Evolutionary conservation across 169 alveolate species (phyloP).

Genomic region (Plasmodium fragile): DNA sequence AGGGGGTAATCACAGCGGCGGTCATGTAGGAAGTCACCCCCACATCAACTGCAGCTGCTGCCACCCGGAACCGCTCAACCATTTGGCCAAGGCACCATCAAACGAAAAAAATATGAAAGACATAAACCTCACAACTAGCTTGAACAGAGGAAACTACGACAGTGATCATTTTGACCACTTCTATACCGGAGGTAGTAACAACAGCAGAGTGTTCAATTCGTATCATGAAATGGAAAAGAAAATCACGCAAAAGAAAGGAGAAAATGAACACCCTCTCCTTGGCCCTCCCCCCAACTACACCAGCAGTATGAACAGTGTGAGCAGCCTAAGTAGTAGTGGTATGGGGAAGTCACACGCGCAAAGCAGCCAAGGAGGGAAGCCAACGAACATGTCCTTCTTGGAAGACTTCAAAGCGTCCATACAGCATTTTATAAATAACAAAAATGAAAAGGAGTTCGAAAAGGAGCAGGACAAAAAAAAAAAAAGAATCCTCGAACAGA

Average conservation of each 20-base stretch:
- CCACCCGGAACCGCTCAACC: neutral
- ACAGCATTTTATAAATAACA: conserved; percentile 13
- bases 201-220: neutral
- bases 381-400: conserved; percentile 1
- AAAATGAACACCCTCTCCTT: neutral
- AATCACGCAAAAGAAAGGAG: neutral
- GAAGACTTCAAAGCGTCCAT: conserved; percentile 9
- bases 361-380: neutral
- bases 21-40: neutral
- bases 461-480: conserved; percentile 1
- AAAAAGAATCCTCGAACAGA: neutral
- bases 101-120: neutral
- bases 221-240: neutral
- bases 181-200: neutral
- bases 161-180: neutral
- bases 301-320: neutral
- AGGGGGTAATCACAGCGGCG: neutral
- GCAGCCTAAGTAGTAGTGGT: neutral
- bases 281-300: neutral
- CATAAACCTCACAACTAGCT: neutral
- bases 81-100: neutral
- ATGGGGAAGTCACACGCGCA: neutral
- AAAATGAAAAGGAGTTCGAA: neutral
- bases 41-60: neutral
- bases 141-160: neutral